These are phyloP conservation scores for Trichophyton mentagrophytes DNA, from an alignment of 2,329 filamentous ascomycete species.

Conservation along the genomic window DNA sequence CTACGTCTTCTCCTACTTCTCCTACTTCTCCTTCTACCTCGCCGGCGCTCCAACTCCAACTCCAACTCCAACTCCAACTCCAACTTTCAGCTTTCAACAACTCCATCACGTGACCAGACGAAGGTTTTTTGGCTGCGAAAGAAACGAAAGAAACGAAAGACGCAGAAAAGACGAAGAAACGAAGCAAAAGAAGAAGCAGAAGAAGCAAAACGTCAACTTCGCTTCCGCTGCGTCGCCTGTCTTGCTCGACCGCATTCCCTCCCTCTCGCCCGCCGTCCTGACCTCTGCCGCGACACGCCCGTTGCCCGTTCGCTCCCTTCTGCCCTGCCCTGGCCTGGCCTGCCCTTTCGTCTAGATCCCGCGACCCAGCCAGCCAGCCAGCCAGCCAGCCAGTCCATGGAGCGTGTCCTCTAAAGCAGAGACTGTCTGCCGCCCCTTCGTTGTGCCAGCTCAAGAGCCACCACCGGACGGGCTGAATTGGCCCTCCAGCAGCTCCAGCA, in stretches of 20 bases:
- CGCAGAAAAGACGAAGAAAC: background rate
- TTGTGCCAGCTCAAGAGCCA: background rate
- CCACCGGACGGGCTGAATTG: background rate
- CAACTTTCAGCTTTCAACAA: too few relatives aligned
- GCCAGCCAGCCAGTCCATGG: background rate
- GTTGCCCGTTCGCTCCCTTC: background rate
- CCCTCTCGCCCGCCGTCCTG: background rate
- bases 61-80: background rate
- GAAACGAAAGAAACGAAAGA: too few relatives aligned
- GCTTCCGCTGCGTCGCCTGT: background rate
- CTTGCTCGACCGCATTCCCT: background rate
- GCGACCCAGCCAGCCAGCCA: background rate
- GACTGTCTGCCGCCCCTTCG: background rate
- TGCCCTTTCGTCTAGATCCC: background rate
- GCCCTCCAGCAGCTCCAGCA: slow-evolving; percentile 8
- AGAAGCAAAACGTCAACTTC: background rate
- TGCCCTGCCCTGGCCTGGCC: background rate
- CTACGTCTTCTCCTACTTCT: too few relatives aligned
- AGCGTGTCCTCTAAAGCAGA: background rate
- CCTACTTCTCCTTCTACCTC: background rate
- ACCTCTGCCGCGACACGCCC: background rate
- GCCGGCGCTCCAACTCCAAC: background rate
- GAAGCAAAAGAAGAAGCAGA: background rate
- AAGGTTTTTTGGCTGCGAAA: background rate
- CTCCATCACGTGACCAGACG: background rate